Evolutionary conservation across 169 alveolate genomes (phyloP).

Genomic region (Plasmodium cynomolgi): DNA sequence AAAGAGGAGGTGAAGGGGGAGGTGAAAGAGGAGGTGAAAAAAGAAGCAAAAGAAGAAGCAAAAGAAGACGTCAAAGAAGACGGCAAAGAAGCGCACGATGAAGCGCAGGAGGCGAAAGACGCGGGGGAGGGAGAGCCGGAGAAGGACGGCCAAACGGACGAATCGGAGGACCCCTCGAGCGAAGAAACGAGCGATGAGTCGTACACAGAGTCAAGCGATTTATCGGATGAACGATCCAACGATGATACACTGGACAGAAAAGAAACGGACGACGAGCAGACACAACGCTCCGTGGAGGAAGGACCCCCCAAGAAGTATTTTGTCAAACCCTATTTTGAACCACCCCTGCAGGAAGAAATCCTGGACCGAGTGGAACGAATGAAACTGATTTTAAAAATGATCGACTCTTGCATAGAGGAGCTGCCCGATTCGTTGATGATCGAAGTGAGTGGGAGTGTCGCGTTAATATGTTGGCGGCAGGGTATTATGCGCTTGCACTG

Average conservation of each 20-base stretch:
- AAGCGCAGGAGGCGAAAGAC: neutral
- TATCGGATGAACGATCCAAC: neutral
- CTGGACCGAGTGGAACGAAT: slow-evolving; percentile 58
- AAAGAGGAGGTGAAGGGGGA: neutral
- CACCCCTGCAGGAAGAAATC: slow-evolving; percentile 24
- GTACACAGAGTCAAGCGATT: neutral
- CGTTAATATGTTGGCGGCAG: neutral
- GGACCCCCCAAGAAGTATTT: slow-evolving; percentile 25
- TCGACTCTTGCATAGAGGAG: slow-evolving; percentile 46
- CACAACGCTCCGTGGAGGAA: slow-evolving; percentile 10
- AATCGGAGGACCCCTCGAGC: neutral
- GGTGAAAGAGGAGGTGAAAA: neutral
- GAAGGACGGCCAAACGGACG: neutral
- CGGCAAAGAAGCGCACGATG: neutral
- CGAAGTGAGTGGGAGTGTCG: neutral
- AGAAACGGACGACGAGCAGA: neutral
- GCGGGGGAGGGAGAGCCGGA: neutral
- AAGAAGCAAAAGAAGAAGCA: neutral
- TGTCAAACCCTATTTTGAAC: slow-evolving; percentile 37
- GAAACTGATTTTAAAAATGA: slow-evolving; percentile 53
- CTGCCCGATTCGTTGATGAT: slow-evolving; percentile 51
- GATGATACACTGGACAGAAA: neutral
- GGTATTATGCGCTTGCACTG: neutral
- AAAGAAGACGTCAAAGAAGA: neutral
- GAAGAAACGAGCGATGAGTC: neutral